Conservation (phyloP, 371 early-diverging fungal genomes). For the Mortierella sp. region DNA sequence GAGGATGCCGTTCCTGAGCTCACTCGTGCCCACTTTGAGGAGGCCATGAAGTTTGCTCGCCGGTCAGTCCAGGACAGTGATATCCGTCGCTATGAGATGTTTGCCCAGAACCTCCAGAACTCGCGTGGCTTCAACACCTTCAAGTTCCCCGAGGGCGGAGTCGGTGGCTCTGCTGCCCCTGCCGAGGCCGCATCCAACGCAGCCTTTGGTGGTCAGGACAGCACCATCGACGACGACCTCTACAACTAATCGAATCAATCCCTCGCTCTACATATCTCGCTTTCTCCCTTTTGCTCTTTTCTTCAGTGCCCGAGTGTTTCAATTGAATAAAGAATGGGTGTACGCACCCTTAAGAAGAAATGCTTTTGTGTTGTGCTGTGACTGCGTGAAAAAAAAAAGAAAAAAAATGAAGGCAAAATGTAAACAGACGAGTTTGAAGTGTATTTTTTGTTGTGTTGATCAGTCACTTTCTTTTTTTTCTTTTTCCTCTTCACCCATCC, state of each 20-base stretch:
- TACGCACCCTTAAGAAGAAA: not conserved
- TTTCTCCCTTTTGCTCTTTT: not conserved
- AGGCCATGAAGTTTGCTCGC: slow-evolving; percentile 98
- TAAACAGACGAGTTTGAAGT: slow-evolving; percentile 17
- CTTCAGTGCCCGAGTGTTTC: not conserved
- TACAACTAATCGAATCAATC: slow-evolving; percentile 64
- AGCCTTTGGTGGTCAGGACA: slow-evolving; percentile 62
- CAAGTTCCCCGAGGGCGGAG: slow-evolving; percentile 93
- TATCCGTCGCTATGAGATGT: slow-evolving; percentile 99
- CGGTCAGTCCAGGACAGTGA: slow-evolving; percentile 98
- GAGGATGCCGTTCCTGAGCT: slow-evolving; percentile 94
- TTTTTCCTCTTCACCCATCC: slow-evolving; percentile 15
- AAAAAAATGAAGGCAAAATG: slow-evolving; percentile 24
- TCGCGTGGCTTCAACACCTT: slow-evolving; percentile 92
- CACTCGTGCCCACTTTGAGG: slow-evolving; percentile 96
- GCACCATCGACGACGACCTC: slow-evolving; percentile 66
- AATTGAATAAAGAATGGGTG: not conserved
- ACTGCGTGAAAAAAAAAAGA: slow-evolving; percentile 13
- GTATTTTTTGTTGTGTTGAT: slow-evolving; percentile 27
- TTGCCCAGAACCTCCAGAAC: slow-evolving; percentile 98
- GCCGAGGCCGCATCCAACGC: slow-evolving; percentile 57
- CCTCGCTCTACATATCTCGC: not conserved
- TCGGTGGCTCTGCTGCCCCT: slow-evolving; percentile 60
- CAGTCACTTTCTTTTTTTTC: slow-evolving; percentile 26
- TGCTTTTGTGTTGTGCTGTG: not conserved